These are phyloP conservation scores for Pseudoneurospora amorphoporcata DNA, from an alignment of 495 filamentous ascomycete genomes.

Conservation along the genomic window DNA sequence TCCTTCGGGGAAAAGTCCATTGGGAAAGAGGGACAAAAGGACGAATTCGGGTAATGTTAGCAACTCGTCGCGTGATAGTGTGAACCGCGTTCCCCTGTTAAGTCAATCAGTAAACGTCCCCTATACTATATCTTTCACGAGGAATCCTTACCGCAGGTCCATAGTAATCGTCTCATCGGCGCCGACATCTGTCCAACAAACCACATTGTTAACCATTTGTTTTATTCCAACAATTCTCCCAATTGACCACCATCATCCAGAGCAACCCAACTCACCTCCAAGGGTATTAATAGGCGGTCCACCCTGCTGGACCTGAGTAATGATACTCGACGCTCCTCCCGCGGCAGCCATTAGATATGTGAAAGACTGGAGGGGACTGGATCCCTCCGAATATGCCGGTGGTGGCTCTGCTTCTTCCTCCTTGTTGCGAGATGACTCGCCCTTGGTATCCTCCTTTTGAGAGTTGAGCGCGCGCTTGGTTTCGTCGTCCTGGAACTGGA, in stretches of 20 bases:
- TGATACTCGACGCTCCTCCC: conserved; percentile 93
- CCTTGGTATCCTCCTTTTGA: conserved; percentile 57
- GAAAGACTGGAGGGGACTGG: conserved; percentile 84
- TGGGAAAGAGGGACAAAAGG: conserved; percentile 95
- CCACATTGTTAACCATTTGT: not conserved
- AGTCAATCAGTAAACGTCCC: conserved; percentile 16
- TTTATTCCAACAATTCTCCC: conserved; percentile 2
- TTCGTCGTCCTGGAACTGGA: conserved; percentile 44
- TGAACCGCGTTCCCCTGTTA: conserved; percentile 78
- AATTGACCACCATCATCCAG: not conserved
- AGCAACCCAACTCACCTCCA: conserved; percentile 52
- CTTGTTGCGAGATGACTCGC: conserved; percentile 48
- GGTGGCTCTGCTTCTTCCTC: conserved; percentile 85
- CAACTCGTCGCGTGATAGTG: conserved; percentile 86
- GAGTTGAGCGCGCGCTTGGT: conserved; percentile 67
- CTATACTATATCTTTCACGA: not conserved
- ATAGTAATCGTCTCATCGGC: conserved; percentile 93
- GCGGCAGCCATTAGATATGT: conserved; percentile 96
- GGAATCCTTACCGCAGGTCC: conserved; percentile 66
- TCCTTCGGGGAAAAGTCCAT: conserved; percentile 93
- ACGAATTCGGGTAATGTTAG: conserved; percentile 96
- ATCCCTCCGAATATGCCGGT: conserved; percentile 91
- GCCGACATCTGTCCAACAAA: conserved; percentile 51
- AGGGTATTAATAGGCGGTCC: conserved; percentile 80
- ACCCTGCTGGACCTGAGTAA: conserved; percentile 94